Evolutionary conservation across 768 basidiomycete species (phyloP), one percentile per base, ranked within the genome.

Genomic region (Psilocybe azurescens): DNA sequence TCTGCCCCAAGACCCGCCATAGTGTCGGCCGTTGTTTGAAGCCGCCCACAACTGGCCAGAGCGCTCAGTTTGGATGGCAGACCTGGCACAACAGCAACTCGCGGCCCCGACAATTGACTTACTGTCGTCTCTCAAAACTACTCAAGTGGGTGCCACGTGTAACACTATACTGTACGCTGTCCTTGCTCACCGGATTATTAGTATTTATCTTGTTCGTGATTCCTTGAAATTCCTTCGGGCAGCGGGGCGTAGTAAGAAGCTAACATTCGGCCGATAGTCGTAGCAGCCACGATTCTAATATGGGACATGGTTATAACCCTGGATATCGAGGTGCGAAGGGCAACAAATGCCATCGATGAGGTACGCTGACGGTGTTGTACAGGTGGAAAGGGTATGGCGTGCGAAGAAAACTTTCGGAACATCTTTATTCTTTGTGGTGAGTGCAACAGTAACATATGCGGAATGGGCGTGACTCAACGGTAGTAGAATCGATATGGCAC

Each of bases 401-500:
- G 62, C 65, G n/a, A 67, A 60, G 52, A 70, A 63, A 56, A 62
- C 62, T 9, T 58, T 70, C 6, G 66, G 69, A 7, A 70, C 64
- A 9, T 58, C 61, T 9, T 39, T 70, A 18, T 70, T 70, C 60
- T 63, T 70, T 28, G 61, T 65, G 20, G 68, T 69, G 24, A 56
- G 66, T 61, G 3, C 50, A 24, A 5, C 20, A 32, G 11, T 41
- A 10, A 11, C 14, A 20, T 39, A 5, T 10, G 8, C 33, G 33
- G 33, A 24, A 16, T 2, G 1, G 2, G 9, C 18, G 13, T 39
- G 29, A 44, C 36, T 20, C 30, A 16, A 29, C 5, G 14, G 9
- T 32, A 14, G 3, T 49, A 70, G 69, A 70, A 70, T 46, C 66
- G 69, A 28, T 70, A 70, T 48, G 58, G 64, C 13, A 63, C 69